Base-by-base conservation (phyloP, 441 rosid genomes). In the Manihot esculenta region DNA sequence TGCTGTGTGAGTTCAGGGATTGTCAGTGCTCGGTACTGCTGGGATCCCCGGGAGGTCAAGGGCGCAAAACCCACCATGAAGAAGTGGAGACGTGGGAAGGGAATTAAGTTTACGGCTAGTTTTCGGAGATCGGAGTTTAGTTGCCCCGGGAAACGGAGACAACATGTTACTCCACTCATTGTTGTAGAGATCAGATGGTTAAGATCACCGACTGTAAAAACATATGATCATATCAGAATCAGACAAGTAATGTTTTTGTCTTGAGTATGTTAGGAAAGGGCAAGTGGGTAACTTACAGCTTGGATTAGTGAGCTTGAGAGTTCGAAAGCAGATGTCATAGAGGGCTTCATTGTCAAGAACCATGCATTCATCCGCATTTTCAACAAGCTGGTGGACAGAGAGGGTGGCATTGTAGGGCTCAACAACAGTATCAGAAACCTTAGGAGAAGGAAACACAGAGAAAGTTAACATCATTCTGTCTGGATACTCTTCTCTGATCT, bases 21-120 rank as follows among this genome's bases (percentile, higher is more conserved):
- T 48, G 86, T 83, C 15, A 83, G 44, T 71, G 87, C 83, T 0
- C 87, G 77, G 82, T 84, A 84, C 69, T 84, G 83, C 21, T 81
- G 83, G 0, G 87, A 84, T 3, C 85, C 83, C 0, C 80, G 77
- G 59, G 87, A 81, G 17, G 87, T 84, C 47, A 84, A n/a, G 14
- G 84, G 87, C 10, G 84, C 87, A 57, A 84, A 83, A 59, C 86
- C 86, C 27, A 84, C 87, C 87, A 84, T 84, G 77, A 84, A 84
- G 77, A 84, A 84, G 79, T 84, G 84, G 53, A 84, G 83, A 13
- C 87, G 82, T 10, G 87, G 87, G 79, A 84, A 84, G 2, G 87
- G 87, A 65, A 84, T 84, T 49, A 84, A 62, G 59, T 84, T 84
- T 45, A 84, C 87, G 0, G 87, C 87, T 44, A 84, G 73, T 65